These are phyloP conservation scores for Ustilago shanxiensis DNA, from an alignment of 1,284 basidiomycete species.

Conservation along the genomic window DNA sequence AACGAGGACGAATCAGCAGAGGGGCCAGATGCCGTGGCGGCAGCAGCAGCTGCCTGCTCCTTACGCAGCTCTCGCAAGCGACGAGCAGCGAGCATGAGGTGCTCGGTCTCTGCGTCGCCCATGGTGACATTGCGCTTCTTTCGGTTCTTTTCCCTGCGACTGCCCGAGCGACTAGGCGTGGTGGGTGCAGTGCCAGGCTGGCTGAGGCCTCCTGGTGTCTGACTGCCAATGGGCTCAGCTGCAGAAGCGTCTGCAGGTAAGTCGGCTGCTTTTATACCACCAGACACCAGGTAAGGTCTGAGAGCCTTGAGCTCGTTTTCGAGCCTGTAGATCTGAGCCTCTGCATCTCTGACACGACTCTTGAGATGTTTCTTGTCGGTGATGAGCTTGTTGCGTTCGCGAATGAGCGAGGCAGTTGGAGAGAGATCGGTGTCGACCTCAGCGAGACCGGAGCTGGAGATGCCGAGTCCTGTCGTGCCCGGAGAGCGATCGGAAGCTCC, in stretches of 20 bases:
- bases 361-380: slow-evolving; percentile 68
- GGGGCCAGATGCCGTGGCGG: slow-evolving; percentile 18
- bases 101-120: slow-evolving; percentile 72
- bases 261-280: slow-evolving; percentile 43
- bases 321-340: slow-evolving; percentile 65
- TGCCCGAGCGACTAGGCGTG: slow-evolving; percentile 53
- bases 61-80: slow-evolving; percentile 61
- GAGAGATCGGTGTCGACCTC: slow-evolving; percentile 45
- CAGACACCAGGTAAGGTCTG: slow-evolving; percentile 62
- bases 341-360: slow-evolving; percentile 62
- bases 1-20: slow-evolving; percentile 22
- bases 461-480: slow-evolving; percentile 39
- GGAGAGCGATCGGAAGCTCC: slow-evolving; percentile 10
- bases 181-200: slow-evolving; percentile 40
- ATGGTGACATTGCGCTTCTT: slow-evolving; percentile 62
- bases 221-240: slow-evolving; percentile 14
- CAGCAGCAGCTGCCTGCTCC: slow-evolving; percentile 31
- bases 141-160: slow-evolving; percentile 45
- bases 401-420: slow-evolving; percentile 51
- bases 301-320: slow-evolving; percentile 65
- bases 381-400: slow-evolving; percentile 66
- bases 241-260: slow-evolving; percentile 5
- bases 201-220: slow-evolving; percentile 24
- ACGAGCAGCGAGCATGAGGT: slow-evolving; percentile 70
- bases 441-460: slow-evolving; percentile 32